A percentile compares a stretch with the other conserved stretches of the same genome.
phyloP scores from a whole-genome alignment of 78 protist species.

The Dictyostelium discoideum region DNA sequence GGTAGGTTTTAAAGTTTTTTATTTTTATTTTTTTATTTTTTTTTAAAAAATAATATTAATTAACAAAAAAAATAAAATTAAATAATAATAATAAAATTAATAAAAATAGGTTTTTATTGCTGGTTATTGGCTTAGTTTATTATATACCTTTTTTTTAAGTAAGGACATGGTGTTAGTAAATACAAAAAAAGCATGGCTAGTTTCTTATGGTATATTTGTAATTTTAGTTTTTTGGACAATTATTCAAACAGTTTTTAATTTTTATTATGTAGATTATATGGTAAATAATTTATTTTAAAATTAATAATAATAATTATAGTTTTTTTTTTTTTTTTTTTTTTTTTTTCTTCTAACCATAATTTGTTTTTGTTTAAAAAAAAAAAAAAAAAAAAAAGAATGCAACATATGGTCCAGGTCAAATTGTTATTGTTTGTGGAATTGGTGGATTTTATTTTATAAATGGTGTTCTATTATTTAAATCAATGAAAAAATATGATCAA shows the following conservation, averaged over 20 bases:
- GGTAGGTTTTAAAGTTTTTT: background rate
- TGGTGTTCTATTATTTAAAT: background rate
- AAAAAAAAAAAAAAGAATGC: background rate
- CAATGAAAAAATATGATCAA: background rate
- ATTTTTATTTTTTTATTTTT: background rate
- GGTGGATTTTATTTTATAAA: constrained; percentile 6
- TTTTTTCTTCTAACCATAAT: too few species aligned
- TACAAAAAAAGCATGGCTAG: background rate
- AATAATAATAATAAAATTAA: background rate
- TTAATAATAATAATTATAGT: background rate
- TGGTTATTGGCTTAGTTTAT: background rate
- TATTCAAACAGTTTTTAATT: background rate
- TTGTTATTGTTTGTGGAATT: background rate
- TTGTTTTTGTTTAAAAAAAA: too few species aligned
- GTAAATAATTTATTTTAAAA: background rate
- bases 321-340: background rate
- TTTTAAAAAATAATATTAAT: too few species aligned
- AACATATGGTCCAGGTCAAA: background rate
- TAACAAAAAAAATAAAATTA: too few species aligned
- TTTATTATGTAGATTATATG: constrained; percentile 12
- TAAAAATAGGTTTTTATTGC: background rate
- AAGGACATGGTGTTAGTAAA: background rate
- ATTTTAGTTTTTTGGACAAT: background rate
- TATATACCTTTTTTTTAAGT: background rate
- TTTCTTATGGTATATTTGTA: background rate